Base-by-base conservation (phyloP, 352 stramenopile genomes). In the Phytophthora boehmeriae region DNA sequence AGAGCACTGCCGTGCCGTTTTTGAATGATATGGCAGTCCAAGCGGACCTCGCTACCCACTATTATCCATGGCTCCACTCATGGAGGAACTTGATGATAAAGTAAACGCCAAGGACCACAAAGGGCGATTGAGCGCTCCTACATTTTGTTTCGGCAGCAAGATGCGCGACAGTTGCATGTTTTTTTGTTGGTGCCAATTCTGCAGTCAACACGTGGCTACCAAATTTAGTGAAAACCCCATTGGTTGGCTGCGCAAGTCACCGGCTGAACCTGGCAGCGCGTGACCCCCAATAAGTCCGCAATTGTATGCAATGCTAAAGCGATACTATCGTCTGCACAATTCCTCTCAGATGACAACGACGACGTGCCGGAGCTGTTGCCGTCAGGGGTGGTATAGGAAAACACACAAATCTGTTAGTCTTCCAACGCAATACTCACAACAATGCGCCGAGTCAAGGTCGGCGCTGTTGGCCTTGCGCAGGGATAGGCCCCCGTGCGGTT, bases 101-200 rank as follows among this genome's bases (percentile, higher is more conserved):
- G 13, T 59, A 1, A 50, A 25, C n/a, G 41, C 30, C n/a, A n/a
- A 59, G 1, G 47, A 30, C 16, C 41, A 59, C 14, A 36, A 5
- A 49, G 1, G 0, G 32, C 17, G 6, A 52, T 57, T 14, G 17
- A 52, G 6, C 19, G 5, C 14, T 34, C 49, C 16, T 17, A 46
- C 10, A 30, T 25, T 2, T 44, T 46, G 51, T 63, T 38, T 25
- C 19, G 25, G 0, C 45, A 48, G 20, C 6, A 20, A 3, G 25
- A 36, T 5, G n/a, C n/a, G n/a, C n/a, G 8, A 10, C 14, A 23
- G 35, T 0, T 49, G 48, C 10, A 4, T 11, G 8, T 50, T n/a
- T n/a, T 59, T 8, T 60, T 6, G 49, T 59, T 5, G 49, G 23
- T 1, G 41, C 54, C 43, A 60, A 59, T 27, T 66, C 49, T 11